Evolutionary conservation across 2,329 filamentous ascomycete genomes (phyloP), one percentile per base, ranked within the genome.

Genomic region (Sporothrix brasiliensis): DNA sequence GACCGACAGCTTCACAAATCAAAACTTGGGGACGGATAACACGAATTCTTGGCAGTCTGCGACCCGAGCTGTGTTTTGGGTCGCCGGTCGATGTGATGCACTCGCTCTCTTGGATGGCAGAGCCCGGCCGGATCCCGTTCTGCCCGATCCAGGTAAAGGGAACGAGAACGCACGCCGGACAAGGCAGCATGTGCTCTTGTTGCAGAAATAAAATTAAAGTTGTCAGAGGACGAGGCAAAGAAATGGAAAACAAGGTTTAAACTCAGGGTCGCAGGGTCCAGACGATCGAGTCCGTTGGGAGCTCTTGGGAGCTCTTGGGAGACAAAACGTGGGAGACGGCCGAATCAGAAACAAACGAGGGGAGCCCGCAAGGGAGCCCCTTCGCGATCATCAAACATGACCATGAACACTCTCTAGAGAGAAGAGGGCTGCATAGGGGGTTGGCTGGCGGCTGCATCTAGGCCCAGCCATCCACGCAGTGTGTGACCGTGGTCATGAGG

Each of bases 351-450:
- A 67, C 24, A 67, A 54, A 63, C 58, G 58, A 63, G 58, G 13
- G 39, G 21, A 27, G 21, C 47, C 39, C 21, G 34, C 56, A 60
- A 60, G 56, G 54, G n/a, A 49, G 16, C 41, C 50, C 66, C 66
- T 68, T 56, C 21, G 44, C 52, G 52, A 68, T 56, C 39, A 68
- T 68, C 66, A 68, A 68, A 68, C 66, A 49, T 6, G 47, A 39
- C 34, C 30, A 19, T 6, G 47, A 39, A 50, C 30, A 19, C 24
- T 21, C 49, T 5, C 39, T 67, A 49, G 47, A 27, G 63, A 67
- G 63, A 27, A 27, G 58, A 47, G 4, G 58, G 58, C 41, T 16
- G 34, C 16, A 13, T 39, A 63, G 58, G 34, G 34, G 39, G 58
- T 24, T 21, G 39, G 39, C 41, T 16, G 11, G 41, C 41, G 10